A percentile compares a stretch with the other conserved stretches of the same genome.
These are phyloP conservation scores for Solanum piurae DNA, from an alignment of 257 asterid genomes.

Conservation along the genomic window DNA sequence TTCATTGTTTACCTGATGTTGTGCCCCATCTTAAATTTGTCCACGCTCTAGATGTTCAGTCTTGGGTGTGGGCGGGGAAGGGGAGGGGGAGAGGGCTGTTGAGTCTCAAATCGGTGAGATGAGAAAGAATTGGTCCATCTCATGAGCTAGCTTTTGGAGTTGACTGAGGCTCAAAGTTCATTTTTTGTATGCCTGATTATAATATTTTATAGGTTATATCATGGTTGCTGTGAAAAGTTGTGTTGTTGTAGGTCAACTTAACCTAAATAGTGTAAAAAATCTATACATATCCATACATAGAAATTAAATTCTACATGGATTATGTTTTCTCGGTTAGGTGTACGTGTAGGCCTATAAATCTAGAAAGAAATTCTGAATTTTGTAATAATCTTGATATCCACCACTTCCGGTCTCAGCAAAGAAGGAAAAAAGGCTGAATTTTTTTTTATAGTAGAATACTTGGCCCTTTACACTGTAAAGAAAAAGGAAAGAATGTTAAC, in stretches of 20 bases:
- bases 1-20: neutral
- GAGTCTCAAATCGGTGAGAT: neutral
- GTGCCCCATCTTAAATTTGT: neutral
- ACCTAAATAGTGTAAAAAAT: neutral
- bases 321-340: neutral
- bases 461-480: neutral
- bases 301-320: neutral
- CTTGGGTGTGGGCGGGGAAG: neutral
- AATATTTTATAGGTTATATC: neutral
- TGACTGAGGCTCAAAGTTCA: neutral
- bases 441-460: neutral
- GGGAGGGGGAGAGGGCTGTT: neutral
- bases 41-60: neutral
- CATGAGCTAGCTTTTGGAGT: neutral
- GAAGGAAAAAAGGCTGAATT: neutral
- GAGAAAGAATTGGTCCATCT: neutral
- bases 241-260: neutral
- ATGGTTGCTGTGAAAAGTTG: neutral
- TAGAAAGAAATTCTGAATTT: neutral
- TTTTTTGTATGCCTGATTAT: neutral
- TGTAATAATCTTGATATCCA: neutral
- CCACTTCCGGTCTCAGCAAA: neutral
- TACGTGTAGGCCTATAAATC: neutral
- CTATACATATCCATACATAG: neutral
- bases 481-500: neutral